Evolutionary conservation across 495 filamentous ascomycete genomes (phyloP), one percentile per base, ranked within the genome.

Genomic region (Podospora pseudocomata): DNA sequence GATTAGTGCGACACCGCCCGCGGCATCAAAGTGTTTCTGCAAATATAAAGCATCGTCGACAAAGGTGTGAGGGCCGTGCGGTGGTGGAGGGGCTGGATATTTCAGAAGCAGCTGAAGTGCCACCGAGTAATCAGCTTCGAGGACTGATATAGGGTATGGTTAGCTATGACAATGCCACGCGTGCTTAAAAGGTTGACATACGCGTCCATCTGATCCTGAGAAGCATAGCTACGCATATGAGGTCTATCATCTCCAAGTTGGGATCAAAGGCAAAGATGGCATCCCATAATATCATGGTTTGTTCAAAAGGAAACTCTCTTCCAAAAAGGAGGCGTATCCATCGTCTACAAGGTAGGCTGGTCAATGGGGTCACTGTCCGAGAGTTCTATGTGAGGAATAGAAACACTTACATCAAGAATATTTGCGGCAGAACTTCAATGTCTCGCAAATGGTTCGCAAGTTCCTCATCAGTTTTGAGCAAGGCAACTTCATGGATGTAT

Each of bases 301-400:
- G 88, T 49, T 95, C 87, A 65, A 97, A 96, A 0, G 90, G 86
- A 68, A 98, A 97, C 80, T 98, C 95, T 63, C 95, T 86, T 56
- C 94, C 92, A 74, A 97, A 99, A 0, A 99, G 78, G 1, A 99
- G 87, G 26, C 95, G 87, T 65, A 98, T 91, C 95, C 95, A 99
- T 60, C 95, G 92, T 70, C 92, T 96, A 44, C 28, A 23, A 23
- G 23, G 5, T n/a, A 11, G 39, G 65, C 73, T 64, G 69, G 73
- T 63, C 69, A 18, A 19, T 19, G 7, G 23, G 23, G 23, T 23
- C 23, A 23, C 23, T 23, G 23, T 23, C 23, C 23, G 23, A 23
- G 23, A 23, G 1, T 23, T 23, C 23, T 23, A 23, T 23, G 1
- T 23, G 23, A 23, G 23, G 23, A 23, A 23, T 23, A 23, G 64